A percentile compares a stretch with the other conserved stretches of the same genome.
phyloP scores from a whole-genome alignment of 108 stramenopile species.

The Nitzschia palea region DNA sequence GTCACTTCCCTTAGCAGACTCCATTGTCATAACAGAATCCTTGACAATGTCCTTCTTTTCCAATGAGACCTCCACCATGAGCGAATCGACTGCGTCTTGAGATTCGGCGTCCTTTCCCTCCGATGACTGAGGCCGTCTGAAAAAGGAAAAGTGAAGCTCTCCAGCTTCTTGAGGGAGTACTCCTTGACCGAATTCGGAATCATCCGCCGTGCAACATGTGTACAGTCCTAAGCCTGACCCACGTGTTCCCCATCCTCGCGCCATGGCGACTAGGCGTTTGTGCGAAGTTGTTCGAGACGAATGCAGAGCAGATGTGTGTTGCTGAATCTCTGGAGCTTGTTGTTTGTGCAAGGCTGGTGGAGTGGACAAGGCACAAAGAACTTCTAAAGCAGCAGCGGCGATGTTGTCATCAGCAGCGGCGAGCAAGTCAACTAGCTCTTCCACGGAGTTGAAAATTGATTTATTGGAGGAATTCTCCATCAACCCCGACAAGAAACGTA shows the following conservation, averaged over 20 bases:
- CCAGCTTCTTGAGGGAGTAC: conserved; percentile 38
- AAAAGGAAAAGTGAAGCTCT: conserved; percentile 58
- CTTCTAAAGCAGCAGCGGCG: conserved; percentile 54
- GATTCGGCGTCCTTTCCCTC: neutral
- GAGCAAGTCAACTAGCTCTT: conserved; percentile 75
- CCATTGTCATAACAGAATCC: conserved; percentile 17
- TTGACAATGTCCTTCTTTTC: conserved; percentile 20
- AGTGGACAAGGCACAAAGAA: conserved; percentile 57
- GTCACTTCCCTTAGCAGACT: conserved; percentile 15
- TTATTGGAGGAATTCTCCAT: conserved; percentile 84
- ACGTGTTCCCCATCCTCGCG: conserved; percentile 86
- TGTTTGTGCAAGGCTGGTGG: conserved; percentile 86
- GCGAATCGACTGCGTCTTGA: neutral
- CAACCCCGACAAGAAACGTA: conserved; percentile 66
- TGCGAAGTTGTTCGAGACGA: conserved; percentile 35
- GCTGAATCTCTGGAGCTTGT: conserved; percentile 75
- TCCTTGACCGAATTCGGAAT: conserved; percentile 49
- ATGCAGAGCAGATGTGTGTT: conserved; percentile 72
- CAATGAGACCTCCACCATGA: conserved; percentile 22
- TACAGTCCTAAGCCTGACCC: conserved; percentile 78
- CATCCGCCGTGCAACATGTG: conserved; percentile 67
- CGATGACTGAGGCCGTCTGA: neutral
- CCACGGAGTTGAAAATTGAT: conserved; percentile 74
- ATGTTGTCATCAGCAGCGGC: conserved; percentile 70
- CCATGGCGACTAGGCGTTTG: conserved; percentile 66